phyloP scores from a whole-genome alignment of 192 early-diverging fungal species.

The Coemansia sp. region DNA sequence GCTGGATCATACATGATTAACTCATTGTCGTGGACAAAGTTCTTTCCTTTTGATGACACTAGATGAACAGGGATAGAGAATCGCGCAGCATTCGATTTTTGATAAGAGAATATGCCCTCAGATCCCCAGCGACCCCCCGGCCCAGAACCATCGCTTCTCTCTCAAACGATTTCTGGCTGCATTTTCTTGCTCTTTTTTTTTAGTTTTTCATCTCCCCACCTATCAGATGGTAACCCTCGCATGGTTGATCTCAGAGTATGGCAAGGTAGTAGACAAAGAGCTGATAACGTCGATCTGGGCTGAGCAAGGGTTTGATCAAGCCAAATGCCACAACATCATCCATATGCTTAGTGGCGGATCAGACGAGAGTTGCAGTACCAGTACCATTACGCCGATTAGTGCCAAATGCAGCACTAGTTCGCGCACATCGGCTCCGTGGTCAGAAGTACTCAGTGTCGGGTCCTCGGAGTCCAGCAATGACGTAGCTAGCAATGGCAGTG shows the following conservation, averaged over 20 bases:
- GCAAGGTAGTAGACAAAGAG: conserved; percentile 34
- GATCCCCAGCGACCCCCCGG: background rate
- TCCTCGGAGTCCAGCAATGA: conserved; percentile 8
- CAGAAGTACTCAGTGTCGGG: conserved; percentile 20
- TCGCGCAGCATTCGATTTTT: conserved; percentile 5
- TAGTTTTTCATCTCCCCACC: background rate
- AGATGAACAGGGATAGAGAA: background rate
- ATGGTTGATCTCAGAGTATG: conserved; percentile 36
- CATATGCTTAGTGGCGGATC: conserved; percentile 39
- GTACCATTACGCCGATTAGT: background rate
- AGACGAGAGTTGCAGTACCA: conserved; percentile 1
- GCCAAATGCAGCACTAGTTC: conserved; percentile 11
- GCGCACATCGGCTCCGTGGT: background rate
- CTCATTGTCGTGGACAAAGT: background rate
- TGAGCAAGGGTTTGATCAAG: conserved; percentile 30
- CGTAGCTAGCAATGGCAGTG: background rate
- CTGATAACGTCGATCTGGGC: conserved; percentile 49
- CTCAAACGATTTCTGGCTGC: background rate
- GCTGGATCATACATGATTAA: background rate
- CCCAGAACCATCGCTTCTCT: background rate
- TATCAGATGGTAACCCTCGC: conserved; percentile 26
- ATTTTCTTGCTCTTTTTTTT: background rate
- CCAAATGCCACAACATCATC: conserved; percentile 43
- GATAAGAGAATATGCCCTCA: background rate
- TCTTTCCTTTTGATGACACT: background rate